These are phyloP conservation scores for Cystobasidium slooffiae DNA, from an alignment of 1,284 basidiomycete species.

Conservation along the genomic window DNA sequence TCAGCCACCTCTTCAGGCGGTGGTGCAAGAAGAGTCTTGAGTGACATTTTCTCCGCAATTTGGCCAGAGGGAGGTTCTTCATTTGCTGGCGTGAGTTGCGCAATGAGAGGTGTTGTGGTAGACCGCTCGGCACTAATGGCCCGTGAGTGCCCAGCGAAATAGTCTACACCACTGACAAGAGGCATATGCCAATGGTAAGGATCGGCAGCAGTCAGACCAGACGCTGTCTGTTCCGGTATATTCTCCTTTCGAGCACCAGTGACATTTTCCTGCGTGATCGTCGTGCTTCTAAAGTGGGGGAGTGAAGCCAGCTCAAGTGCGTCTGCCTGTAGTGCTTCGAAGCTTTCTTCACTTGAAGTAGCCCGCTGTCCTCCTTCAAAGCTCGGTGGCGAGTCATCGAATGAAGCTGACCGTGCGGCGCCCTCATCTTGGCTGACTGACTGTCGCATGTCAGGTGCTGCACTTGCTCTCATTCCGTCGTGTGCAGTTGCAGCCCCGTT, in stretches of 20 bases:
- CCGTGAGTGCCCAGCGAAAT: conserved; percentile 11
- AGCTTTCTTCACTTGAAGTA: not conserved
- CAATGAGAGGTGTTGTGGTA: conserved; percentile 10
- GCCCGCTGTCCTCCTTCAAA: conserved; percentile 1
- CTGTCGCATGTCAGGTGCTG: not conserved
- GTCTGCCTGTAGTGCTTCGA: not conserved
- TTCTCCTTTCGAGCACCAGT: not conserved
- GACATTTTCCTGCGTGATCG: not conserved
- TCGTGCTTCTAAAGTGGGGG: not conserved
- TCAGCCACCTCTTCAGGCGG: conserved; percentile 2
- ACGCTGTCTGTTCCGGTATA: not conserved
- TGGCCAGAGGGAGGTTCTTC: not conserved
- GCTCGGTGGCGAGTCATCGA: conserved; percentile 5
- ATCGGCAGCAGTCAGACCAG: not conserved
- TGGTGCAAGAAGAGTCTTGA: not conserved
- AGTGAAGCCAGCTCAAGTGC: not conserved
- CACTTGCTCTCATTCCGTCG: not conserved
- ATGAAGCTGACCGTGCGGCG: not conserved
- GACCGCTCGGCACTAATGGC: conserved; percentile 36
- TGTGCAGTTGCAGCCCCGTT: not conserved
- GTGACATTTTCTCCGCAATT: conserved; percentile 3
- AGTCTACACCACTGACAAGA: conserved; percentile 12
- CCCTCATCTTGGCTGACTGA: not conserved
- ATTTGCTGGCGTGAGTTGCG: not conserved
- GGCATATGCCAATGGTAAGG: conserved; percentile 22